These are phyloP conservation scores for Aspergillus bertholletiae DNA, from an alignment of 495 filamentous ascomycete genomes.

Conservation along the genomic window DNA sequence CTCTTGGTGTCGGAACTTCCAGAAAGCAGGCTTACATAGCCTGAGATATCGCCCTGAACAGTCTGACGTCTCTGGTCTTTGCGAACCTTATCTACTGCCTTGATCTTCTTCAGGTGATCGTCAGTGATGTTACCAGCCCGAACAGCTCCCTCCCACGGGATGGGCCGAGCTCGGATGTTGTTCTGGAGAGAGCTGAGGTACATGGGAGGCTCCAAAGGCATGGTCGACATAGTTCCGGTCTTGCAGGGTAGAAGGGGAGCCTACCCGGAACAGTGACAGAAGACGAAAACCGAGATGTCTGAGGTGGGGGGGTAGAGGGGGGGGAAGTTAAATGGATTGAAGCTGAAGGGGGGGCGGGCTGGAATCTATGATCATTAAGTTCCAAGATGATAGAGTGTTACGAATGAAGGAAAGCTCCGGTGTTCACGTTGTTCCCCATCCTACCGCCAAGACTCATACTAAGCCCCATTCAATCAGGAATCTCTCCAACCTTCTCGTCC, in stretches of 20 bases:
- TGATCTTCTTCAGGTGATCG: constrained; percentile 91
- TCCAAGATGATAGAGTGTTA: constrained; percentile 2
- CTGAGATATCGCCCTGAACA: constrained; percentile 72
- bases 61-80: constrained; percentile 80
- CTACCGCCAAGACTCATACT: constrained; percentile 8
- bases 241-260: neutral
- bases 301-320: neutral
- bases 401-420: constrained; percentile 7
- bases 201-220: constrained; percentile 87
- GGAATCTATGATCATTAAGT: neutral
- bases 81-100: constrained; percentile 93
- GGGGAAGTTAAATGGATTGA: neutral
- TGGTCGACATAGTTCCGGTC: constrained; percentile 35
- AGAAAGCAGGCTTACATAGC: constrained; percentile 74
- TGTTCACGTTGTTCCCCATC: neutral
- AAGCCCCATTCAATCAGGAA: constrained; percentile 14
- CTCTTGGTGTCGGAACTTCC: constrained; percentile 68
- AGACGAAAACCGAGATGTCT: neutral
- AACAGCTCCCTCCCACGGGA: constrained; percentile 97
- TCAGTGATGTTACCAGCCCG: constrained; percentile 92
- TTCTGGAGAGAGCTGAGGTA: constrained; percentile 90
- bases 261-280: neutral
- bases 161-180: constrained; percentile 90
- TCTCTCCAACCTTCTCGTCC: constrained; percentile 15
- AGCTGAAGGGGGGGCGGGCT: neutral